Evolutionary conservation across 116 monocot genomes (phyloP), one percentile per base, ranked within the genome.

Genomic region (Papilionanthe hybrid): DNA sequence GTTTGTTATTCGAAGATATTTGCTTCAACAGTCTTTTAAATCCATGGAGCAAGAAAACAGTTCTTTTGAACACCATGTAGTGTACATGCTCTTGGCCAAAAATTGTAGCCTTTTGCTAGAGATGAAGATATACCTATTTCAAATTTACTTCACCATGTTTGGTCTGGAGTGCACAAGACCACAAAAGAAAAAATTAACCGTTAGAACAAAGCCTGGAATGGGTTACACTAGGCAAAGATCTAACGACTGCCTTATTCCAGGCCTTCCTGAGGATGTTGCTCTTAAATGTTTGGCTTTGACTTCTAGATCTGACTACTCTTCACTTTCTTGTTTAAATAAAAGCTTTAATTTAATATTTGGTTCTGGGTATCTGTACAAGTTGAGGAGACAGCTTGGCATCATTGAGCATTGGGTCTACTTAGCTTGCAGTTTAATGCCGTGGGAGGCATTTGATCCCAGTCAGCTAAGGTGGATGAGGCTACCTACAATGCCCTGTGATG

Each of bases 321-420:
- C 91, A 3, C 85, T 96, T 56, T 78, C 91, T 28, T 91, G 87
- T 42, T 60, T 91, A 57, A 96, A 85, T 77, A 93, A 78, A 76
- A 90, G 42, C 45, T 91, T 93, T 37, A 89, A 81, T 58, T 50
- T 76, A 15, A 78, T 96, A 73, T 88, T 93, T 48, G 43, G 65
- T 41, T 87, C 88, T 81, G 95, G 93, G 47, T 84, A 93, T 74
- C 81, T 96, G 5, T 96, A 96, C 80, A 91, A 84, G 45, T 81
- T 93, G 68, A 88, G 95, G 69, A 80, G 91, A 60, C 76, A 82
- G 41, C 83, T 86, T 71, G 86, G 90, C 45, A 87, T 88, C 47
- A 79, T 88, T 37, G 95, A 96, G 77, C 91, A 93, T 48, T 93
- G 91, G 91, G 90, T 96, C 9, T 95, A 90, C 72, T 44, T 95